A percentile compares a stretch with the other conserved stretches of the same genome.
Conservation (phyloP, 176 grass and related monocot genomes). For the Chrysopogon serrulatus region DNA sequence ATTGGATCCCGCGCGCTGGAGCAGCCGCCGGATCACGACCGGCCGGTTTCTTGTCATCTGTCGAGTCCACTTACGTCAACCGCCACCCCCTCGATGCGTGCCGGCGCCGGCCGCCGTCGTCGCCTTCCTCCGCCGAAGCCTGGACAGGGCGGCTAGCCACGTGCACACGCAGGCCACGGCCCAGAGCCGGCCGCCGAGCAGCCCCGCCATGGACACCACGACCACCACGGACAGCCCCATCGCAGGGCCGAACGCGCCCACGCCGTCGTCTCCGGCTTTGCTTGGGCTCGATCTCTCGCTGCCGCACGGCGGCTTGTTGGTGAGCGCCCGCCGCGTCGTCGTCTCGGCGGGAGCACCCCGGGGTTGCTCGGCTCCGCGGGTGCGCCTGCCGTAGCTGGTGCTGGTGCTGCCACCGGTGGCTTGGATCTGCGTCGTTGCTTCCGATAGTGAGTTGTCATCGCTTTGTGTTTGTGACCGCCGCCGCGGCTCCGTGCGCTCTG, state of each 20-base stretch:
- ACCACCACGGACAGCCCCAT: slow-evolving; percentile 17
- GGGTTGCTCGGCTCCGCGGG: not conserved
- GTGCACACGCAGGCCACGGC: slow-evolving; percentile 29
- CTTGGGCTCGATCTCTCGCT: not conserved
- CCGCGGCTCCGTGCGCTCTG: not conserved
- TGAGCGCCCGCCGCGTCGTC: not conserved
- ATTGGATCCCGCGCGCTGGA: not conserved
- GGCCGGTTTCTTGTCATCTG: not conserved
- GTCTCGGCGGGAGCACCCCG: not conserved
- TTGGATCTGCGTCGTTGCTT: not conserved
- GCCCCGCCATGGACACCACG: slow-evolving; percentile 16
- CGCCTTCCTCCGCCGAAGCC: not conserved
- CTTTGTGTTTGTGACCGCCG: not conserved
- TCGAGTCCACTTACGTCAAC: not conserved
- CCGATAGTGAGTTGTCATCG: too few relatives aligned
- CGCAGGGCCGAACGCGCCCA: not conserved
- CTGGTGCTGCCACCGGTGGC: not conserved
- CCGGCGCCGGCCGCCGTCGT: not conserved
- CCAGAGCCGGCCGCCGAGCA: slow-evolving; percentile 26
- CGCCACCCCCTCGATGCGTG: not conserved
- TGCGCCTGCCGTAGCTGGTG: not conserved
- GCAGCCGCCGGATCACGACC: not conserved
- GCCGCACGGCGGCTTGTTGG: not conserved
- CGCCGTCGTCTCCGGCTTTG: not conserved
- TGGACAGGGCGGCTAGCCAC: slow-evolving; percentile 17